Conservation (phyloP, 108 stramenopile species). For the Pelagomonas calceolata region DNA sequence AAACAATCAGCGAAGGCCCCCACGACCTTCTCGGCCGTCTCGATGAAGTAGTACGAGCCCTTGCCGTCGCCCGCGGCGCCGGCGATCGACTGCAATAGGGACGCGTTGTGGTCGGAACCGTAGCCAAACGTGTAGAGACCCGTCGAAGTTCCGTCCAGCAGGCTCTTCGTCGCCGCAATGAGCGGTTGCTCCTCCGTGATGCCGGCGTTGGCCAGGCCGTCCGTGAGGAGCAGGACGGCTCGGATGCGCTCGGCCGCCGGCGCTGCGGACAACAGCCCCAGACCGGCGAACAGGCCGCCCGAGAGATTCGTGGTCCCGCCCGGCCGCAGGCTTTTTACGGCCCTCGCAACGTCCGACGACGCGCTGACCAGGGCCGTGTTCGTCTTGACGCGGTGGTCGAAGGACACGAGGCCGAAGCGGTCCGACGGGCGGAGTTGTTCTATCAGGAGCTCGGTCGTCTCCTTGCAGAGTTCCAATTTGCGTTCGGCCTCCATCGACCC, state of each 20-base stretch:
- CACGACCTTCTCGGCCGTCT: slow-evolving; percentile 35
- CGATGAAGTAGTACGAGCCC: slow-evolving; percentile 51
- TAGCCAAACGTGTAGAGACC: slow-evolving; percentile 54
- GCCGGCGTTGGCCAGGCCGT: slow-evolving; percentile 56
- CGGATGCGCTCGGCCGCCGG: slow-evolving; percentile 26
- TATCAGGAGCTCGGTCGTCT: slow-evolving; percentile 37
- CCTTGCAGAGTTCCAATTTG: slow-evolving; percentile 50
- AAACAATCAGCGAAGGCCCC: slow-evolving; percentile 56
- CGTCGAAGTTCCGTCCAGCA: slow-evolving; percentile 21
- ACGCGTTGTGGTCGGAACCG: slow-evolving; percentile 41
- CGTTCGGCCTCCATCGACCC: slow-evolving; percentile 29
- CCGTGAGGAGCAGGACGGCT: slow-evolving; percentile 52
- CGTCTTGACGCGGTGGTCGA: slow-evolving; percentile 32
- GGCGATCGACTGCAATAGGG: slow-evolving; percentile 34
- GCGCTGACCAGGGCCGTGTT: slow-evolving; percentile 21
- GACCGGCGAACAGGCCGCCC: slow-evolving; percentile 10
- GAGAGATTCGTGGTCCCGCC: slow-evolving; percentile 11
- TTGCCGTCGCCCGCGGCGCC: slow-evolving; percentile 17
- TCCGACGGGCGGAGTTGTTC: slow-evolving; percentile 41
- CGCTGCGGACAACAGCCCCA: slow-evolving; percentile 12
- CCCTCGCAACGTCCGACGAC: slow-evolving; percentile 22
- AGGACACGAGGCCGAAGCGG: slow-evolving; percentile 48
- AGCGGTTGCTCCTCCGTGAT: slow-evolving; percentile 26
- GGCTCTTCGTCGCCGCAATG: slow-evolving; percentile 22
- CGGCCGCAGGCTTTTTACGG: slow-evolving; percentile 15